Evolutionary conservation across 2,329 filamentous ascomycete species (phyloP).

Genomic region (Cladophialophora chaetospira): DNA sequence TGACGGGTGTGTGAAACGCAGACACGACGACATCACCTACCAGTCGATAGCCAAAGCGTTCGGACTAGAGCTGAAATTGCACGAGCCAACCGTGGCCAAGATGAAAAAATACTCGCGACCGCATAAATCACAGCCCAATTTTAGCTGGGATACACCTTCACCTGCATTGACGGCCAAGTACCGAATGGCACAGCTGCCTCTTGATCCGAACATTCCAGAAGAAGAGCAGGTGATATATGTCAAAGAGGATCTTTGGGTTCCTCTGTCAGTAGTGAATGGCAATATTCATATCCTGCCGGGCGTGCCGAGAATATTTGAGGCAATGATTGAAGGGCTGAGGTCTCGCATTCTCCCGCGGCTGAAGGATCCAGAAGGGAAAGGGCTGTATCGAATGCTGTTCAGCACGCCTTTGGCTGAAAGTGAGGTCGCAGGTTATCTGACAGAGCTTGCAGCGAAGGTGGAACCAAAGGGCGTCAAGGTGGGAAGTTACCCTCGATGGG

Average conservation of each 20-base stretch:
- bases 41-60: slow-evolving; percentile 91
- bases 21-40: slow-evolving; percentile 98
- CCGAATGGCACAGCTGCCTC: slow-evolving; percentile 87
- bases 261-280: slow-evolving; percentile 82
- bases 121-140: slow-evolving; percentile 70
- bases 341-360: slow-evolving; percentile 70
- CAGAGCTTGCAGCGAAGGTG: slow-evolving; percentile 72
- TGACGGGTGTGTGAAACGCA: slow-evolving; percentile 41
- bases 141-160: slow-evolving; percentile 83
- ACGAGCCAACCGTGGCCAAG: slow-evolving; percentile 72
- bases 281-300: slow-evolving; percentile 94
- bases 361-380: slow-evolving; percentile 77
- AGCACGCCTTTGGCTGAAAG: slow-evolving; percentile 89
- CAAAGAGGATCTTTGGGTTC: slow-evolving; percentile 84
- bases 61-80: slow-evolving; percentile 70
- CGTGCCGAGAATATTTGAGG: slow-evolving; percentile 80
- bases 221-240: slow-evolving; percentile 78
- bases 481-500: slow-evolving; percentile 92
- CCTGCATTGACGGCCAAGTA: slow-evolving; percentile 77
- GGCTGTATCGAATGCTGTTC: slow-evolving; percentile 75
- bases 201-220: slow-evolving; percentile 65
- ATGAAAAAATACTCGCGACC: slow-evolving; percentile 82
- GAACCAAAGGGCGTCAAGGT: slow-evolving; percentile 82
- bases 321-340: slow-evolving; percentile 74
- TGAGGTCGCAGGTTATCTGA: slow-evolving; percentile 78